Base-by-base conservation (phyloP, 164 flowering plant species). In the Chimonanthus salicifolius region DNA sequence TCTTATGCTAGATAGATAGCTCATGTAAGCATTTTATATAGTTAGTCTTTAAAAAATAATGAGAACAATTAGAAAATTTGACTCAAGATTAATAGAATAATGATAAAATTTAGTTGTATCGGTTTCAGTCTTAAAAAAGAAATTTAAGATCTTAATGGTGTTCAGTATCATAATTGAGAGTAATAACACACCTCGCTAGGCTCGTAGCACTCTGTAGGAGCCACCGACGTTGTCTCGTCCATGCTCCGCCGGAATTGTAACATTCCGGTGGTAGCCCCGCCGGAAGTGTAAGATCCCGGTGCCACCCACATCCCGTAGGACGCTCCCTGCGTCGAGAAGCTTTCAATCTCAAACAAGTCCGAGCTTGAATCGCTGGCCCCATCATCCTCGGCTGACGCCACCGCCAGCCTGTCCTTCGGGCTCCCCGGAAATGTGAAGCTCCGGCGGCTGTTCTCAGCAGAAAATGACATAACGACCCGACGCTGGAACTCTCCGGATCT, bases 261-360 rank as follows among this genome's bases (percentile, higher is more conserved):
- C 33, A 33, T 33, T 33, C 33, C 33, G 33, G 33, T 33, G 33
- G 33, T 1, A 33, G 33, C 33, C 33, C 33, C 33, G 1, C 33
- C 33, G 33, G 33, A 33, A 33, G 33, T 33, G 33, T 33, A 33
- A 33, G 33, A 33, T 33, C 33, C 33, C 33, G 72, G 7, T 49
- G 79, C 76, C 33, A 33, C 33, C 33, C 80, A 81, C 80, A 79
- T 74, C 20, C 82, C 81, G 63, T 78, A 79, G 11, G 79, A 69
- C 13, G 89, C 78, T 0, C 85, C 73, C 21, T 83, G 85, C 4
- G 94, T 88, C 0, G 98, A 87, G 82, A 94, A 88, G 84, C 98
- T 92, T 76, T 94, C 98, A 47, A 94, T 88, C 80, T 94, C 98
- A 82, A 94, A 94, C 49, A 92, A 72, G 76, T 94, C 98, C 0